These are phyloP conservation scores for Eimeria falciformis DNA, from an alignment of 169 alveolate genomes.

Conservation along the genomic window DNA sequence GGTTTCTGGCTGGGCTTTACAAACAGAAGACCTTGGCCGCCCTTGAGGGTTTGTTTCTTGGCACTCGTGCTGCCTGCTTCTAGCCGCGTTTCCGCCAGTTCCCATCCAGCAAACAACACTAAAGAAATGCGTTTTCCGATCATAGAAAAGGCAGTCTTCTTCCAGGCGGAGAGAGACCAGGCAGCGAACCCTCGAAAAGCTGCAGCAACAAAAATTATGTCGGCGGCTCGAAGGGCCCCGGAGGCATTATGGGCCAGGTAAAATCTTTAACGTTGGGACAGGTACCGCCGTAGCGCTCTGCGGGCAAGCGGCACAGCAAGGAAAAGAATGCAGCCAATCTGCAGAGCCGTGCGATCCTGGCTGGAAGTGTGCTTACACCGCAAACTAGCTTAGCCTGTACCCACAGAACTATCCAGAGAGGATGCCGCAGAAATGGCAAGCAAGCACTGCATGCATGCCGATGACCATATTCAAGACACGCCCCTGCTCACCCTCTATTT, in stretches of 20 bases:
- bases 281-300: constrained; percentile 81
- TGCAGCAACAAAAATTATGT: neutral
- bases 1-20: no score
- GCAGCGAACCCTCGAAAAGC: neutral
- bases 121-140: no score
- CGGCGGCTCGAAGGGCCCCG: constrained; percentile 70
- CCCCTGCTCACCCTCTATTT: constrained; percentile 24
- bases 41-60: no score
- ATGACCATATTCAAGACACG: neutral
- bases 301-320: constrained; percentile 42
- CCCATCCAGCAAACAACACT: no score
- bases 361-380: neutral
- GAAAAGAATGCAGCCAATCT: neutral
- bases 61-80: no score
- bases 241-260: constrained; percentile 79
- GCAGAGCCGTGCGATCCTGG: neutral
- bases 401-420: neutral
- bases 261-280: constrained; percentile 81
- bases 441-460: neutral
- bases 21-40: no score
- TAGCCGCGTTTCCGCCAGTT: no score
- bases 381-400: neutral
- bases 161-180: neutral
- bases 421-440: neutral
- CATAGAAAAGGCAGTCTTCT: no score